Conservation (phyloP, 1,139 yeast species). For the Saccharomyces hybrid region DNA sequence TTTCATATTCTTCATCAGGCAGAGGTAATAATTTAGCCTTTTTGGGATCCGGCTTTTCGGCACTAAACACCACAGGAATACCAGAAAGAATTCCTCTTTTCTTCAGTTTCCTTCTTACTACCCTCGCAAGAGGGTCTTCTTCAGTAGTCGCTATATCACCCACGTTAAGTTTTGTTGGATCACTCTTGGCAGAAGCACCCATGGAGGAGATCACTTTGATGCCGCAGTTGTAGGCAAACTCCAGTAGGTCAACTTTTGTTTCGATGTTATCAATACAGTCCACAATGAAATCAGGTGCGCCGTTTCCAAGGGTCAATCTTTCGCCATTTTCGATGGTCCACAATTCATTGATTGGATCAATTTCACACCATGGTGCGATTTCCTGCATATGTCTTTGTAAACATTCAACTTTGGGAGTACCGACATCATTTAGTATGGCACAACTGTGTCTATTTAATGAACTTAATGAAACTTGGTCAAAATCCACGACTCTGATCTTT, state of each 20-base stretch:
- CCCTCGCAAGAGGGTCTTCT: constrained; percentile 88
- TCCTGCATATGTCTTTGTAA: constrained; percentile 52
- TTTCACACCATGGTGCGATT: constrained; percentile 86
- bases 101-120: constrained; percentile 76
- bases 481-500: constrained; percentile 72
- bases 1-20: constrained; percentile 66
- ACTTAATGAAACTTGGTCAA: constrained; percentile 89
- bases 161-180: constrained; percentile 72
- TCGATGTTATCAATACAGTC: constrained; percentile 96
- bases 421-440: constrained; percentile 83
- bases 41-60: constrained; percentile 93
- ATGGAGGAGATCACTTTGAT: constrained; percentile 76
- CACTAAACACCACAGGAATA: constrained; percentile 82
- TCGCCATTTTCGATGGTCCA: constrained; percentile 66
- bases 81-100: constrained; percentile 66
- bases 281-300: constrained; percentile 63
- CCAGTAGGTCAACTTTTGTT: constrained; percentile 82
- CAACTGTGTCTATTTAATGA: constrained; percentile 92
- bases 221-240: constrained; percentile 54
- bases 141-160: constrained; percentile 74
- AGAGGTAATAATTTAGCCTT: constrained; percentile 83
- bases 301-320: constrained; percentile 47
- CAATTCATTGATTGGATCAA: constrained; percentile 68
- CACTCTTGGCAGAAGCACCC: constrained; percentile 92
- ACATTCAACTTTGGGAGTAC: constrained; percentile 79